phyloP scores from a whole-genome alignment of 2,329 filamentous ascomycete species.

The Cladosporium sp. region DNA sequence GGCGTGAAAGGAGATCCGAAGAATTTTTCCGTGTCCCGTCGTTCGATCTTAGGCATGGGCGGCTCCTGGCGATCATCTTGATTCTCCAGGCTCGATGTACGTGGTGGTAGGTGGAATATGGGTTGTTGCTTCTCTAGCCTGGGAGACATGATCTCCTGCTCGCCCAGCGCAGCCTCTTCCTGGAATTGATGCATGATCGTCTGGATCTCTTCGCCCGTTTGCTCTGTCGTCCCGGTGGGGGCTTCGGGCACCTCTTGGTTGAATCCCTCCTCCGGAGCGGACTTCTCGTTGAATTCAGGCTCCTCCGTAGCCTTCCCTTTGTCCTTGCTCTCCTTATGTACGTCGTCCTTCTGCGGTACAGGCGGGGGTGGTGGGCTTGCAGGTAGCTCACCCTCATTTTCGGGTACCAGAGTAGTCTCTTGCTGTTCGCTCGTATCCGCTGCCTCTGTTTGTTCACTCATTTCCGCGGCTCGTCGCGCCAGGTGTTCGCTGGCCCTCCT shows the following conservation, averaged over 20 bases:
- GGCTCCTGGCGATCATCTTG: constrained; percentile 17
- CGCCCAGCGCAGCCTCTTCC: constrained; percentile 58
- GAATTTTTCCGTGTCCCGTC: constrained; percentile 6
- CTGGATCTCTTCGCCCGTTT: constrained; percentile 70
- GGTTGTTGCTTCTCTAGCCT: constrained; percentile 77
- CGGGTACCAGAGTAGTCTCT: constrained; percentile 6
- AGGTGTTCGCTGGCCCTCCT: constrained; percentile 27
- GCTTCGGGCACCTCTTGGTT: constrained; percentile 43
- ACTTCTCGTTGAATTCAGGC: constrained; percentile 25
- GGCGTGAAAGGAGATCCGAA: constrained; percentile 2
- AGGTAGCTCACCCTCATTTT: constrained; percentile 17
- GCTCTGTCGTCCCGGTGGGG: constrained; percentile 30
- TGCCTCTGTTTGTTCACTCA: constrained; percentile 16
- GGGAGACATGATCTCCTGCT: constrained; percentile 86
- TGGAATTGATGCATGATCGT: constrained; percentile 97
- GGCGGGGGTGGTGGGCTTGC: constrained; percentile 25
- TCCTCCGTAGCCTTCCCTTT: constrained; percentile 11
- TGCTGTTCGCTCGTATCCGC: constrained; percentile 1
- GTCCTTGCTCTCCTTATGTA: not conserved
- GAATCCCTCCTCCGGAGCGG: constrained; percentile 22
- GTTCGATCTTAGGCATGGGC: constrained; percentile 1
- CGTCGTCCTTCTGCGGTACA: constrained; percentile 27
- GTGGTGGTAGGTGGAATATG: constrained; percentile 68
- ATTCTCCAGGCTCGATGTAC: constrained; percentile 80
- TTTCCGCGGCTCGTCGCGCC: constrained; percentile 23